Evolutionary conservation across 108 stramenopile species (phyloP).

Genomic region (Mediolabrus comicus): DNA sequence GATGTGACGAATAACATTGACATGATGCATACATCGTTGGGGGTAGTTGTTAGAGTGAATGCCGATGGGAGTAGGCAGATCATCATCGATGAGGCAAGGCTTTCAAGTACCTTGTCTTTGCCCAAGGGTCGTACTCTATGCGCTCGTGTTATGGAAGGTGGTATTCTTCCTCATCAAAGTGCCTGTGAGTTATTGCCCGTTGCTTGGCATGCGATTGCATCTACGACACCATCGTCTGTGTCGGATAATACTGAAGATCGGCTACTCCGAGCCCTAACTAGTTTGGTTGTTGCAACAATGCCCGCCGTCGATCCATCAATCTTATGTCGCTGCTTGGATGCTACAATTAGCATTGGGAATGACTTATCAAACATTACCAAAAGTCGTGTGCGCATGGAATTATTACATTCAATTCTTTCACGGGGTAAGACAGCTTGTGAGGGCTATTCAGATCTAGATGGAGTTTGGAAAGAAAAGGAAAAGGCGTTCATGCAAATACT

Average conservation of each 20-base stretch:
- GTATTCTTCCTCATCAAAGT: conserved; percentile 71
- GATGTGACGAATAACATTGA: conserved; percentile 70
- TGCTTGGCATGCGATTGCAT: conserved; percentile 39
- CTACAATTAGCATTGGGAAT: conserved; percentile 22
- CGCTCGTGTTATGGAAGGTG: conserved; percentile 70
- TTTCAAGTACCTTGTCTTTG: conserved; percentile 49
- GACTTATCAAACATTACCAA: conserved; percentile 32
- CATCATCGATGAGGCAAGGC: conserved; percentile 28
- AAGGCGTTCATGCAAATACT: conserved; percentile 24
- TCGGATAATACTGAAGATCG: conserved; percentile 50
- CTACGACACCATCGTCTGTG: conserved; percentile 5
- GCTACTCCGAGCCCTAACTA: conserved; percentile 54
- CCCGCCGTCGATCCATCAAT: conserved; percentile 43
- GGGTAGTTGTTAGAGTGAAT: conserved; percentile 36
- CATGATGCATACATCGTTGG: conserved; percentile 69
- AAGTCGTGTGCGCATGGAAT: conserved; percentile 58
- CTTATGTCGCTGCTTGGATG: conserved; percentile 54
- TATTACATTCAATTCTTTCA: conserved; percentile 67
- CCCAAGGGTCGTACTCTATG: conserved; percentile 73
- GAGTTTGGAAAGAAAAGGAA: conserved; percentile 26
- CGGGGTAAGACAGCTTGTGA: conserved; percentile 46
- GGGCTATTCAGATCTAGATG: neutral
- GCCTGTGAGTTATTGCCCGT: conserved; percentile 65
- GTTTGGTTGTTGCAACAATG: conserved; percentile 51
- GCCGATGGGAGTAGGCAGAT: conserved; percentile 22